Evolutionary conservation across 1,139 yeast genomes (phyloP).

Genomic region (Candida smagusa): DNA sequence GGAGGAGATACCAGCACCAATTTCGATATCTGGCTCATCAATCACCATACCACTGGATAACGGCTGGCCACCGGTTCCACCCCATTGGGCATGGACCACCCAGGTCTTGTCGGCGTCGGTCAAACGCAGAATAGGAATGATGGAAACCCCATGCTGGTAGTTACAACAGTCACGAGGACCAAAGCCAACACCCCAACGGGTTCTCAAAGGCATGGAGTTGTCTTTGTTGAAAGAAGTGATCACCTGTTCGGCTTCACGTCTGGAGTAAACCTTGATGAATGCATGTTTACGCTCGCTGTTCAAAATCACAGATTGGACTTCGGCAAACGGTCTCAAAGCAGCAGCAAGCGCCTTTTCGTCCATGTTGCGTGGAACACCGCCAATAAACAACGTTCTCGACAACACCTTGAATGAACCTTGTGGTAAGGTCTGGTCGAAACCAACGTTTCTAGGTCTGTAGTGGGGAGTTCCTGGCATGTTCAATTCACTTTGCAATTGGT

Average conservation of each 20-base stretch:
- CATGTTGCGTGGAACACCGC: slow-evolving; percentile 87
- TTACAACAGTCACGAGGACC: slow-evolving; percentile 99
- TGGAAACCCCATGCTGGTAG: slow-evolving; percentile 84
- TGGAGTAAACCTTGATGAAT: slow-evolving; percentile 92
- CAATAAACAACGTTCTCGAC: slow-evolving; percentile 88
- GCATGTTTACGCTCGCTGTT: slow-evolving; percentile 93
- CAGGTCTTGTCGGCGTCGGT: slow-evolving; percentile 93
- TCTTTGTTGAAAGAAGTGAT: slow-evolving; percentile 52
- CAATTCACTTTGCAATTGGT: slow-evolving; percentile 42
- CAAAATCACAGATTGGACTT: slow-evolving; percentile 85
- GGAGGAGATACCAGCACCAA: slow-evolving; percentile 91
- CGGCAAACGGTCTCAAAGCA: slow-evolving; percentile 83
- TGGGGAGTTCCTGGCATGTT: slow-evolving; percentile 71
- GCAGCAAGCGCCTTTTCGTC: slow-evolving; percentile 66
- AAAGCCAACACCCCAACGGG: slow-evolving; percentile 98
- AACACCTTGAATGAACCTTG: slow-evolving; percentile 78
- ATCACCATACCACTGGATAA: slow-evolving; percentile 76
- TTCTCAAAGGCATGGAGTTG: slow-evolving; percentile 58
- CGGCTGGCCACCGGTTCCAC: slow-evolving; percentile 95
- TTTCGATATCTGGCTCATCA: slow-evolving; percentile 97
- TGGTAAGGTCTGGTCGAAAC: slow-evolving; percentile 69
- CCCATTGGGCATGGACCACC: slow-evolving; percentile 92
- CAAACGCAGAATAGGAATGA: slow-evolving; percentile 79
- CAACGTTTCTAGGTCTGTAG: slow-evolving; percentile 67
- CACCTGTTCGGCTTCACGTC: slow-evolving; percentile 87